Conservation (phyloP, 108 stramenopile genomes). For the Thalassiosira profunda region DNA sequence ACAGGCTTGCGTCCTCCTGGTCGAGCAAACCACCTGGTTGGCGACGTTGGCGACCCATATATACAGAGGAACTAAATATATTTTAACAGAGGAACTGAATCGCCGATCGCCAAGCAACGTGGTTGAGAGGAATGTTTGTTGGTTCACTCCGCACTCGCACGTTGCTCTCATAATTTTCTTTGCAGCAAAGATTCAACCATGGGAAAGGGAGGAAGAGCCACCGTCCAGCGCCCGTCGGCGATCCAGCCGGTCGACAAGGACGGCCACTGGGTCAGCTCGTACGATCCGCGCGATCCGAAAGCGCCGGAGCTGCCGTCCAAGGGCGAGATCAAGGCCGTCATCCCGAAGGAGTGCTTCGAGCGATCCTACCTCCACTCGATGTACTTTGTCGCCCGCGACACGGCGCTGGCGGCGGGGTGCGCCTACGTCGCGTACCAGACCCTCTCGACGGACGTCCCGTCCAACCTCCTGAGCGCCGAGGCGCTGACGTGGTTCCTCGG, state of each 20-base stretch:
- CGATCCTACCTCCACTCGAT: constrained; percentile 88
- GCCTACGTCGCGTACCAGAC: constrained; percentile 71
- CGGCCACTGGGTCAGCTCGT: constrained; percentile 72
- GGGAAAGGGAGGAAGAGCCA: constrained; percentile 47
- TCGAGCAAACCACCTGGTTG: no score
- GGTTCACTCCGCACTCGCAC: no score
- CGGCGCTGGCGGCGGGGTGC: constrained; percentile 80
- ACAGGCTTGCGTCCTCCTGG: no score
- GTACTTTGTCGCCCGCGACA: constrained; percentile 86
- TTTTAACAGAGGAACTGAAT: no score
- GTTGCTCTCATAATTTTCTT: no score
- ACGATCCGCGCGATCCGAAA: constrained; percentile 86
- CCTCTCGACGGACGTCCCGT: constrained; percentile 85
- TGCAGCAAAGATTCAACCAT: constrained; percentile 13
- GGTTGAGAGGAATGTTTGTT: no score
- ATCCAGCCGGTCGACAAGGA: constrained; percentile 14
- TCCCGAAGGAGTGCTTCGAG: constrained; percentile 95
- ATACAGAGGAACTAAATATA: no score
- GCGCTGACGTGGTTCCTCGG: constrained; percentile 65
- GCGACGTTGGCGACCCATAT: no score
- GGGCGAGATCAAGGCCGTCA: constrained; percentile 90
- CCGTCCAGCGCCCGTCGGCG: neutral
- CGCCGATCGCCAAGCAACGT: no score
- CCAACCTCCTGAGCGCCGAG: constrained; percentile 47
- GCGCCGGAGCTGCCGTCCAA: constrained; percentile 89